Conservation (phyloP, 208 protist genomes). For the Angomonas ambiguus region DNA sequence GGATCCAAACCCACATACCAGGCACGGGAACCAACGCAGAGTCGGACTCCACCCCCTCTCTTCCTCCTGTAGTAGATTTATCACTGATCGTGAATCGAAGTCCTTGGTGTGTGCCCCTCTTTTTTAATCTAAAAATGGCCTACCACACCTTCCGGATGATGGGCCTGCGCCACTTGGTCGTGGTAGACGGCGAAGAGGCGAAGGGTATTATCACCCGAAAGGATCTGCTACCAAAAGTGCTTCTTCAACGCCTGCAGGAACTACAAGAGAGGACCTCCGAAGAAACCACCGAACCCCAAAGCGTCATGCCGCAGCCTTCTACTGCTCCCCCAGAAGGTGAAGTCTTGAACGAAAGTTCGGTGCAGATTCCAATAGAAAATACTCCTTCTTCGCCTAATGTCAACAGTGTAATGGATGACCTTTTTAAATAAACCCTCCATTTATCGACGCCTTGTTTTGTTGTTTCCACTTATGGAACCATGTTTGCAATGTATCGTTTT, state of each 20-base stretch:
- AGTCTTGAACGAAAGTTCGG: neutral
- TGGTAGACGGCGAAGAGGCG: conserved; percentile 80
- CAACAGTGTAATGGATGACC: neutral
- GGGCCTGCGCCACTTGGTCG: conserved; percentile 92
- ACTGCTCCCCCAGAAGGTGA: neutral
- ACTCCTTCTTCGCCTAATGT: neutral
- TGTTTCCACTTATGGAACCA: too few species aligned
- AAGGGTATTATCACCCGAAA: conserved; percentile 92
- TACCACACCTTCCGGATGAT: conserved; percentile 90
- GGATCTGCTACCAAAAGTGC: conserved; percentile 73
- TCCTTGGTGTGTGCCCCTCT: conserved; percentile 82
- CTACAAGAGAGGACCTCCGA: conserved; percentile 29
- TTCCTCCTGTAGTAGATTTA: conserved; percentile 65
- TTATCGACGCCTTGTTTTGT: neutral
- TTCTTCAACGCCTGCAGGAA: conserved; percentile 45
- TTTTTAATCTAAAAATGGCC: conserved; percentile 83
- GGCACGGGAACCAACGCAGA: conserved; percentile 11
- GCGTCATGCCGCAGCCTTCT: neutral
- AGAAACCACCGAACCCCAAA: neutral
- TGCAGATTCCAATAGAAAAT: neutral
- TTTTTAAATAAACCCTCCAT: neutral
- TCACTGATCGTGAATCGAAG: conserved; percentile 86
- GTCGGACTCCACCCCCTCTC: conserved; percentile 10
- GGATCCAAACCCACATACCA: conserved; percentile 27
- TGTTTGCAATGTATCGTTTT: too few species aligned